Conservation (phyloP, 1,284 basidiomycete genomes). For the Cutaneotrichosporon mucoides region DNA sequence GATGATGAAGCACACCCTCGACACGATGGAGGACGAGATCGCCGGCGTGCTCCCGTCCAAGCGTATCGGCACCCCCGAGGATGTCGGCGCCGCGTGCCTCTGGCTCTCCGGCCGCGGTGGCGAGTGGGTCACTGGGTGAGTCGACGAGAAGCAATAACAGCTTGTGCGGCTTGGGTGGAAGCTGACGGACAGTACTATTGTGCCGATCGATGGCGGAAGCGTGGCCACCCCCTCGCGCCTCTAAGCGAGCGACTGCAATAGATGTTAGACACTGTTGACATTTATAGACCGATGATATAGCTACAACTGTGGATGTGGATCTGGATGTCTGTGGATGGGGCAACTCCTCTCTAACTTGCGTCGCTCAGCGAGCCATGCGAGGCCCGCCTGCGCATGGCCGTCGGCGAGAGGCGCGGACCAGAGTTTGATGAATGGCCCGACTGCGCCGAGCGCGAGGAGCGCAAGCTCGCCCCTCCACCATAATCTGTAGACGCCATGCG, state of each 20-base stretch:
- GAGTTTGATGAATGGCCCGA: not conserved
- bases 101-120: constrained; percentile 62
- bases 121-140: constrained; percentile 58
- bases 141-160: no score
- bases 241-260: not conserved
- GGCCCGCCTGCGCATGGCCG: no score
- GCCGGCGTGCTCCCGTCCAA: constrained; percentile 54
- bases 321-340: no score
- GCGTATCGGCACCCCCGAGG: constrained; percentile 61
- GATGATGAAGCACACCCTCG: constrained; percentile 61
- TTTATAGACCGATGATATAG: no score
- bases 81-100: constrained; percentile 60
- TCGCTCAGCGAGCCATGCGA: no score
- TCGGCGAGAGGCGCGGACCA: no score
- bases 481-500: not conserved
- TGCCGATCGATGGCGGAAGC: constrained; percentile 59
- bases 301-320: no score
- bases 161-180: no score
- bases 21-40: constrained; percentile 54
- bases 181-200: constrained; percentile 50
- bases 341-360: no score
- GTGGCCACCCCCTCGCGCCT: constrained; percentile 34
- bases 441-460: not conserved
- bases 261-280: no score
- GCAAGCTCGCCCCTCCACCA: not conserved